Conservation (phyloP, 2,329 filamentous ascomycete species). For the Aureobasidium sp. region DNA sequence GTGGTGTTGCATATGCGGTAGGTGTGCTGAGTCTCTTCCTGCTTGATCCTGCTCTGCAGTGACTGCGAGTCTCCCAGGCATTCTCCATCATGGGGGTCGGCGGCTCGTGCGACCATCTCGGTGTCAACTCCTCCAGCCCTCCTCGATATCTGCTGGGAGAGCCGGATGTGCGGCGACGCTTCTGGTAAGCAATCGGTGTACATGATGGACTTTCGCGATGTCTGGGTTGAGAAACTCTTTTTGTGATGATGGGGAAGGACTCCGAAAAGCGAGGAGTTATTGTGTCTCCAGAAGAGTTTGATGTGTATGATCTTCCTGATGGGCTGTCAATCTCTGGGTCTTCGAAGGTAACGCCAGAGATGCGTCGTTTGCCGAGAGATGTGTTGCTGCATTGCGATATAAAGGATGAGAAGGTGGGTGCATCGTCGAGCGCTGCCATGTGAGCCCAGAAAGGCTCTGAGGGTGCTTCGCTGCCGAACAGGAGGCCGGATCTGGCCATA, state of each 20-base stretch:
- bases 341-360: slow-evolving; percentile 19
- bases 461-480: slow-evolving; percentile 52
- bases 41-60: slow-evolving; percentile 19
- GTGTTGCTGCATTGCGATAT: slow-evolving; percentile 4
- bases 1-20: slow-evolving; percentile 66
- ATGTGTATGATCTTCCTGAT: not conserved
- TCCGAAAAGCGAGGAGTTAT: not conserved
- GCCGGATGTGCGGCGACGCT: not conserved
- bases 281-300: not conserved
- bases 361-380: slow-evolving; percentile 20
- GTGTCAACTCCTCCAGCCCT: not conserved
- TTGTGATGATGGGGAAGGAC: slow-evolving; percentile 10
- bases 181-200: slow-evolving; percentile 8
- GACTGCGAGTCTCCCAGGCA: slow-evolving; percentile 4
- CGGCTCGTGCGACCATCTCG: slow-evolving; percentile 9
- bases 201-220: slow-evolving; percentile 2
- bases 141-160: not conserved
- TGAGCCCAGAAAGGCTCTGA: slow-evolving; percentile 19
- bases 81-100: slow-evolving; percentile 18
- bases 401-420: not conserved
- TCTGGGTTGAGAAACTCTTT: not conserved
- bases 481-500: slow-evolving; percentile 44
- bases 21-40: slow-evolving; percentile 46
- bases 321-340: not conserved
- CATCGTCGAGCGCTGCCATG: not conserved